A percentile compares a stretch with the other conserved stretches of the same genome.
These are phyloP conservation scores for Boletellus dicymbophilus DNA, from an alignment of 1,284 basidiomycete species.

Conservation along the genomic window DNA sequence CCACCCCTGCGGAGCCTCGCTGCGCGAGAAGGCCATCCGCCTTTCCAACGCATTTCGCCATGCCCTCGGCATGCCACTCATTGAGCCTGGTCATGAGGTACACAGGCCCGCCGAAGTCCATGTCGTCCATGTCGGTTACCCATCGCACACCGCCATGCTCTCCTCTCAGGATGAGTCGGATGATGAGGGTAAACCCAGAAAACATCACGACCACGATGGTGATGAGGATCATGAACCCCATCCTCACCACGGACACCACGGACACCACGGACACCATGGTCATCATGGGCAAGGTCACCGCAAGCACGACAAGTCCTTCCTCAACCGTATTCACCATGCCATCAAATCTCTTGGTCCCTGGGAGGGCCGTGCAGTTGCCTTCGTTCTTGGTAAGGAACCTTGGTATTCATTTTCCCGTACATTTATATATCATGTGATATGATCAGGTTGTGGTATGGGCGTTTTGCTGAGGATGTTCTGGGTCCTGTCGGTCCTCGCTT, in stretches of 20 bases:
- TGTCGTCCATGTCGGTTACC: slow-evolving; percentile 18
- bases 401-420: neutral
- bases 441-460: slow-evolving; percentile 72
- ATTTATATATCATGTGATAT: slow-evolving; percentile 7
- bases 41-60: slow-evolving; percentile 33
- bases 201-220: slow-evolving; percentile 11
- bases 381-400: slow-evolving; percentile 65
- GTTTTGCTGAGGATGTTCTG: slow-evolving; percentile 77
- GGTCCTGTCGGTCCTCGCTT: slow-evolving; percentile 62
- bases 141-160: slow-evolving; percentile 3
- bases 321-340: slow-evolving; percentile 59
- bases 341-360: slow-evolving; percentile 73
- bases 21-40: slow-evolving; percentile 36
- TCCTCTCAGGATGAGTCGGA: slow-evolving; percentile 2
- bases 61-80: slow-evolving; percentile 30
- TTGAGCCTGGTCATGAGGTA: slow-evolving; percentile 16
- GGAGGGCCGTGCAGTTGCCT: slow-evolving; percentile 78
- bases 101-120: slow-evolving; percentile 13
- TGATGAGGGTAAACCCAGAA: slow-evolving; percentile 13
- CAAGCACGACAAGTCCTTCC: slow-evolving; percentile 44
- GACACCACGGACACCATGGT: slow-evolving; percentile 18
- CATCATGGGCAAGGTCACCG: too few species aligned
- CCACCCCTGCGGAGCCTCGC: slow-evolving; percentile 31
- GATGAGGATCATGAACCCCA: slow-evolving; percentile 22
- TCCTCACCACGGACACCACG: slow-evolving; percentile 11